Conservation (phyloP, 345 rosid genomes). For the Populus tremula region DNA sequence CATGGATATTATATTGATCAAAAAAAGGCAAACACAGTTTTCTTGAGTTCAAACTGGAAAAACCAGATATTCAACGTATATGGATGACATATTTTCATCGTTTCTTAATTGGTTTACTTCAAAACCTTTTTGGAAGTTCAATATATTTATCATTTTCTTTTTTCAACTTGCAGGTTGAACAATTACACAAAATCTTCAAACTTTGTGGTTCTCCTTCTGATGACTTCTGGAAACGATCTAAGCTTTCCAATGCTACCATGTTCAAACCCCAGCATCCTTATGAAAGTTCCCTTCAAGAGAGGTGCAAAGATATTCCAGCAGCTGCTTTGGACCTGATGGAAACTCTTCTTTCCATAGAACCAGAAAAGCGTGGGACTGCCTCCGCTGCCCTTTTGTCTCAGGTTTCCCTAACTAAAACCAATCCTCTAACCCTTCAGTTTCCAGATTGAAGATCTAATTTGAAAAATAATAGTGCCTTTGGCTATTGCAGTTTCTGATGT, state of each 20-base stretch:
- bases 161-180: conserved; percentile 55
- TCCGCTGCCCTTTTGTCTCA: conserved; percentile 61
- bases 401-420: conserved; percentile 31
- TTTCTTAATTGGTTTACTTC: neutral
- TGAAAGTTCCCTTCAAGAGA: conserved; percentile 50
- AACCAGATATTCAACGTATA: no score
- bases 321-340: conserved; percentile 51
- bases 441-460: neutral
- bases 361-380: conserved; percentile 68
- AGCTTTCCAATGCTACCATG: conserved; percentile 59
- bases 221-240: conserved; percentile 57
- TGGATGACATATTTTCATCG: neutral
- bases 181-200: conserved; percentile 70
- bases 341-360: conserved; percentile 57
- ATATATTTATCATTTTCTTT: neutral
- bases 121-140: neutral
- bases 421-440: neutral
- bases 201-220: conserved; percentile 79
- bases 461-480: neutral
- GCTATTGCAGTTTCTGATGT: neutral
- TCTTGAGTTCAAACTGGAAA: no score
- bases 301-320: conserved; percentile 51
- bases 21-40: no score
- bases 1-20: no score
- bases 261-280: conserved; percentile 62